phyloP scores from a whole-genome alignment of 2,329 filamentous ascomycete genomes.

The Diplocarpon mali region DNA sequence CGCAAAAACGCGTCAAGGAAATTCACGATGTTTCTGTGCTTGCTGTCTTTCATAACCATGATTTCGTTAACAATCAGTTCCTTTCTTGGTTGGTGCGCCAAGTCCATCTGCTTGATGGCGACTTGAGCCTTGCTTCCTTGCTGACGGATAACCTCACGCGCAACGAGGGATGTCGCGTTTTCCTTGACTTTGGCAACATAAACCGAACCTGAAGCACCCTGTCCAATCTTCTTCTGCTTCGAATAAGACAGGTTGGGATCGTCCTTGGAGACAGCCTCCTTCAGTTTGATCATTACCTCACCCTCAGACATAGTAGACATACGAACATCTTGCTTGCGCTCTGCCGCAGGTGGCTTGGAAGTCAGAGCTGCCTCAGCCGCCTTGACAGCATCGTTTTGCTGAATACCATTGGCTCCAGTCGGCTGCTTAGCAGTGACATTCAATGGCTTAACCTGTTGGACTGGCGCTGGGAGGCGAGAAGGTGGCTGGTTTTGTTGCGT shows the following conservation, averaged over 20 bases:
- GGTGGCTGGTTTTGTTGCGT: conserved; percentile 36
- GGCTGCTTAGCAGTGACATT: conserved; percentile 61
- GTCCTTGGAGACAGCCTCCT: conserved; percentile 90
- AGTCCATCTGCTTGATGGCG: conserved; percentile 99
- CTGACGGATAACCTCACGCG: conserved; percentile 65
- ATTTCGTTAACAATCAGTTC: conserved; percentile 99
- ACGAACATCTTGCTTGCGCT: conserved; percentile 82
- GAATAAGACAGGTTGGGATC: conserved; percentile 92
- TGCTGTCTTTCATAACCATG: conserved; percentile 99
- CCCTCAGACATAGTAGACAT: conserved; percentile 98
- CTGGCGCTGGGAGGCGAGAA: conserved; percentile 44
- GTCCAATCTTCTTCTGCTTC: conserved; percentile 99
- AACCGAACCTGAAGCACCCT: conserved; percentile 94
- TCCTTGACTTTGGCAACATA: conserved; percentile 96
- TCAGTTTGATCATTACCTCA: conserved; percentile 93
- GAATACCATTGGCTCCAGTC: conserved; percentile 27
- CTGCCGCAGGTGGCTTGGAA: conserved; percentile 60
- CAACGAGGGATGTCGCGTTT: conserved; percentile 67
- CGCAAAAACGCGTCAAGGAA: conserved; percentile 94
- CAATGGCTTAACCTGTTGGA: conserved; percentile 55
- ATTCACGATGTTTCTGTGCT: conserved; percentile 97
- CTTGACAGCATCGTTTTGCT: conserved; percentile 60
- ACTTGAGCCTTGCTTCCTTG: conserved; percentile 80
- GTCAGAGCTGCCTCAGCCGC: conserved; percentile 83
- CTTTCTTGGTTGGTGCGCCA: conserved; percentile 92